Evolutionary conservation across 2,329 filamentous ascomycete species (phyloP).

Genomic region (Ceratocystis ficicola): DNA sequence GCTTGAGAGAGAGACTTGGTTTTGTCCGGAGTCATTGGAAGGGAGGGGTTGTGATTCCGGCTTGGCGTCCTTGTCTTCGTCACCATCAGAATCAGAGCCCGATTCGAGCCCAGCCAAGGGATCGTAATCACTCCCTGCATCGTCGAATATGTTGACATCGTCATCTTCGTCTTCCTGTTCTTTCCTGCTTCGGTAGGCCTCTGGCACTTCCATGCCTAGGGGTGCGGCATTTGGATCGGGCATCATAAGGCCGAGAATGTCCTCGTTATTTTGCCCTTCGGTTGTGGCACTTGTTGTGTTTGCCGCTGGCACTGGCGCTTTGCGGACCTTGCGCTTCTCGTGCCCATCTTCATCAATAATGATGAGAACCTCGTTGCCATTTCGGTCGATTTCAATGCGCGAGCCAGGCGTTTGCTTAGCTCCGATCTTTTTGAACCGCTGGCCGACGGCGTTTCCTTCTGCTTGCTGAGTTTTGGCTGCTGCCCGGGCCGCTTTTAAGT

Average conservation of each 20-base stretch:
- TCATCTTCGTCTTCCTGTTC: conserved; percentile 40
- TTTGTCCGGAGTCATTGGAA: background rate
- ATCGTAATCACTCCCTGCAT: conserved; percentile 54
- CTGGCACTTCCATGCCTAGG: conserved; percentile 54
- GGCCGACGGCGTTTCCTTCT: conserved; percentile 41
- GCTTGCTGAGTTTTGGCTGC: conserved; percentile 40
- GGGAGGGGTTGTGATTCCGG: conserved; percentile 17
- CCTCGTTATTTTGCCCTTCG: conserved; percentile 28
- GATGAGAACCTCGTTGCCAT: conserved; percentile 51
- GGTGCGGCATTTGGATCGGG: conserved; percentile 45
- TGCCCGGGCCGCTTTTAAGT: conserved; percentile 50
- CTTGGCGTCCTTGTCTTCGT: conserved; percentile 29
- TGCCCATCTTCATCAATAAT: conserved; percentile 54
- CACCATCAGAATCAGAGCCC: conserved; percentile 34
- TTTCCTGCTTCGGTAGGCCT: conserved; percentile 41
- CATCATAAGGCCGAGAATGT: conserved; percentile 31
- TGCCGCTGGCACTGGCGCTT: background rate
- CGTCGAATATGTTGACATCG: conserved; percentile 54
- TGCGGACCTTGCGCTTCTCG: conserved; percentile 51
- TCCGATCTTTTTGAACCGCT: conserved; percentile 54
- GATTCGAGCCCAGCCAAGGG: conserved; percentile 47
- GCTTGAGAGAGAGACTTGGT: conserved; percentile 33
- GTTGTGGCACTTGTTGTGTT: background rate
- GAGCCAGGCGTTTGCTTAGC: conserved; percentile 41
- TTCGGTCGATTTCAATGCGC: conserved; percentile 49